Evolutionary conservation across 1,284 basidiomycete species (phyloP).

Genomic region (Vanrija pseudolonga): DNA sequence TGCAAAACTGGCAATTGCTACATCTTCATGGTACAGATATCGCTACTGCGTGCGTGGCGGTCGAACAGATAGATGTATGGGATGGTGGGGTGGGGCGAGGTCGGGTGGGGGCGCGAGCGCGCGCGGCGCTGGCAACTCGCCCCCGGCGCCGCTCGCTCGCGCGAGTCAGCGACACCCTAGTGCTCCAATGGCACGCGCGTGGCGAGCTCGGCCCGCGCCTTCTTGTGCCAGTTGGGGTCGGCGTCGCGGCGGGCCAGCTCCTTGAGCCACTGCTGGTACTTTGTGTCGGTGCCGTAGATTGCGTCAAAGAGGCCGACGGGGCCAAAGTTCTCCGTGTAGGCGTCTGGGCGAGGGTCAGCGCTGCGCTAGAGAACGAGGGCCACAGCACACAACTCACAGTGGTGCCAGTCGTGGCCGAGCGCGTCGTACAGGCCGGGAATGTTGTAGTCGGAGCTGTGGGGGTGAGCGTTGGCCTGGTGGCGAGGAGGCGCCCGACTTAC

Average conservation of each 20-base stretch:
- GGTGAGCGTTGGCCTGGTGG: not conserved
- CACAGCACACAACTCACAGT: slow-evolving; percentile 4
- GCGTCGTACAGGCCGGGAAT: slow-evolving; percentile 17
- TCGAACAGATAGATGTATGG: too few relatives aligned
- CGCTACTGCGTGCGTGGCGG: too few relatives aligned
- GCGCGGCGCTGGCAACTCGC: too few relatives aligned
- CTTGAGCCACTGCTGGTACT: slow-evolving; percentile 11
- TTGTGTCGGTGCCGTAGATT: slow-evolving; percentile 10
- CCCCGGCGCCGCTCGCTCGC: too few relatives aligned
- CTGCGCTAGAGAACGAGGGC: too few relatives aligned
- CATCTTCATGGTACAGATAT: too few relatives aligned
- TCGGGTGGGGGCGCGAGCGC: too few relatives aligned
- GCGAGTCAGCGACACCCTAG: too few relatives aligned
- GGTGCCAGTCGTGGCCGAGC: slow-evolving; percentile 22
- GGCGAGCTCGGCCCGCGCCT: slow-evolving; percentile 5
- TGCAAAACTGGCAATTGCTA: too few relatives aligned
- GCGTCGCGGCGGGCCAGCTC: slow-evolving; percentile 17
- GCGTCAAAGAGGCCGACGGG: slow-evolving; percentile 15
- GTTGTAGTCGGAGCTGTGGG: slow-evolving; percentile 17
- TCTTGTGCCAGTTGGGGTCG: slow-evolving; percentile 1
- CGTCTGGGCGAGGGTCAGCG: slow-evolving; percentile 4
- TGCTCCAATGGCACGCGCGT: not conserved
- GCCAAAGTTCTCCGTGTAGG: slow-evolving; percentile 19
- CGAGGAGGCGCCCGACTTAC: not conserved
- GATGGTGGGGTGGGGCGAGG: too few relatives aligned